phyloP scores from a whole-genome alignment of 306 rosid species.

The Clitoria ternatea region DNA sequence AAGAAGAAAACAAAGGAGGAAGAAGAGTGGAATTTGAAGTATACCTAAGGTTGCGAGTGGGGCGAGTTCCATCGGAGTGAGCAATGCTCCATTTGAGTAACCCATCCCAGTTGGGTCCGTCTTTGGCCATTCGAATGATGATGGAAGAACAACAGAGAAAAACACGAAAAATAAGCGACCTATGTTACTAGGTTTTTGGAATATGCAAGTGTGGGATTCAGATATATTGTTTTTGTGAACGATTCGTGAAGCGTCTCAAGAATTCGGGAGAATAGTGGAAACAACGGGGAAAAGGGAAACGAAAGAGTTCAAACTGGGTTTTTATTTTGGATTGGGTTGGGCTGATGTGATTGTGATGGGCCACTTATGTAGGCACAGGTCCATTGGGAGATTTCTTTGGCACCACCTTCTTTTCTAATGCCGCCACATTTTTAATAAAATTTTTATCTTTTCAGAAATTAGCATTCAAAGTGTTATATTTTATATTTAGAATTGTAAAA shows the following conservation, averaged over 20 bases:
- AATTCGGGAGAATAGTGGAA: slow-evolving; percentile 7
- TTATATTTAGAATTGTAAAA: too few relatives aligned
- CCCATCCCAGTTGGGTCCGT: slow-evolving; percentile 86
- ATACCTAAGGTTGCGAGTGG: slow-evolving; percentile 57
- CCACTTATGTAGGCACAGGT: neutral
- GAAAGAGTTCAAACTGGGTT: neutral
- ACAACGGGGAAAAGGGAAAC: neutral
- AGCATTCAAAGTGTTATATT: too few relatives aligned
- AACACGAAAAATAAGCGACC: neutral
- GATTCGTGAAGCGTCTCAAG: slow-evolving; percentile 25
- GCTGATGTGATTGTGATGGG: neutral
- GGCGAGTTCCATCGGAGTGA: slow-evolving; percentile 71
- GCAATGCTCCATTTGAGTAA: slow-evolving; percentile 86
- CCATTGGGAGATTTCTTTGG: too few relatives aligned
- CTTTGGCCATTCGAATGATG: slow-evolving; percentile 53
- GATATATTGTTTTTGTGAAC: neutral
- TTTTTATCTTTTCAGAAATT: too few relatives aligned
- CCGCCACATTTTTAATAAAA: too few relatives aligned
- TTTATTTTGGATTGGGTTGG: neutral
- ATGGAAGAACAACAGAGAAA: neutral
- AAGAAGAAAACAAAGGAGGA: neutral
- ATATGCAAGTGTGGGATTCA: neutral
- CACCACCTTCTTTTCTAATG: too few relatives aligned
- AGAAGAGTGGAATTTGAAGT: neutral
- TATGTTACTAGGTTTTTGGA: neutral